These are phyloP conservation scores for Malassezia arunalokei DNA, from an alignment of 1,284 basidiomycete genomes.

Conservation along the genomic window DNA sequence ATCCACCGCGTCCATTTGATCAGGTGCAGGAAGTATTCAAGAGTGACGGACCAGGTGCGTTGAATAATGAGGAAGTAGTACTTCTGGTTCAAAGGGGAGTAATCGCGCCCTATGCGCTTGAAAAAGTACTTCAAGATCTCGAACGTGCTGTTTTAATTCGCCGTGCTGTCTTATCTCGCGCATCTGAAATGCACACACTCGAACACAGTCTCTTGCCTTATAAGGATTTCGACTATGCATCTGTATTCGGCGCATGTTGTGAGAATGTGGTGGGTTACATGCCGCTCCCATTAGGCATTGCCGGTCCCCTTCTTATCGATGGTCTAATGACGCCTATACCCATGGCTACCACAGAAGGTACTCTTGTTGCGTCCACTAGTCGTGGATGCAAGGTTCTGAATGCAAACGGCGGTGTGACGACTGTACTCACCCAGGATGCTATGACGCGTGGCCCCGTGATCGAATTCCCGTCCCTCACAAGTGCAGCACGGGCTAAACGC, in stretches of 20 bases:
- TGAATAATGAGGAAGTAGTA: slow-evolving; percentile 88
- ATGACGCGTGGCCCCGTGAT: slow-evolving; percentile 98
- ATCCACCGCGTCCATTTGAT: slow-evolving; percentile 51
- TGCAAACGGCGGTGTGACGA: slow-evolving; percentile 84
- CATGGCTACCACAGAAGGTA: slow-evolving; percentile 98
- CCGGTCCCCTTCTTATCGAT: slow-evolving; percentile 86
- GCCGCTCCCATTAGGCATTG: slow-evolving; percentile 88
- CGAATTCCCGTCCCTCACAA: slow-evolving; percentile 72
- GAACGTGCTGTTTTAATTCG: slow-evolving; percentile 78
- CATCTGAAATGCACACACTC: slow-evolving; percentile 70
- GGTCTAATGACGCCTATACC: slow-evolving; percentile 76
- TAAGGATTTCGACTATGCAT: slow-evolving; percentile 78
- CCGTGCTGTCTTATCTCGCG: slow-evolving; percentile 78
- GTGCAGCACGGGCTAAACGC: slow-evolving; percentile 69
- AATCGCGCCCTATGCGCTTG: slow-evolving; percentile 82
- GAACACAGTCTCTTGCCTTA: slow-evolving; percentile 74
- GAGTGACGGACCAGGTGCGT: slow-evolving; percentile 53
- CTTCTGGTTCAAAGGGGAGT: slow-evolving; percentile 79
- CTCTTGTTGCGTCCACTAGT: slow-evolving; percentile 90
- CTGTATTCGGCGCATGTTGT: slow-evolving; percentile 92
- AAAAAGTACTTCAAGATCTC: slow-evolving; percentile 77
- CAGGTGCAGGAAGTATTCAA: slow-evolving; percentile 78
- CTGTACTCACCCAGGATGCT: slow-evolving; percentile 79
- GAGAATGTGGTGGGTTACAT: slow-evolving; percentile 98
- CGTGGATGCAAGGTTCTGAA: slow-evolving; percentile 97